Conservation (phyloP, 169 alveolate species). For the Theileria annulata region DNA sequence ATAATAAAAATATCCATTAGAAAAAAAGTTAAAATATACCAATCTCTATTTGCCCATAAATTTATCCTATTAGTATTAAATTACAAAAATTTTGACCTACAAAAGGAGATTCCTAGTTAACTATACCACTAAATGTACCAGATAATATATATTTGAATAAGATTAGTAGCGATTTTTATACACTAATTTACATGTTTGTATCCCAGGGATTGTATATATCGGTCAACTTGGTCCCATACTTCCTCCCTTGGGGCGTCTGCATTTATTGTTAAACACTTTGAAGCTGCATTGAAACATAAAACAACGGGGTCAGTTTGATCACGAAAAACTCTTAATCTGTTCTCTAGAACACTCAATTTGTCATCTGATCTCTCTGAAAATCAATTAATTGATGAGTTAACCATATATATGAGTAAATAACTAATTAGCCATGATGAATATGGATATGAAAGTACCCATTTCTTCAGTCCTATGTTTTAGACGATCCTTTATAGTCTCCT, state of each 20-base stretch:
- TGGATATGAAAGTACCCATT: constrained; percentile 46
- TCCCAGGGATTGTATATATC: constrained; percentile 31
- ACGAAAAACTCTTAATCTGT: constrained; percentile 89
- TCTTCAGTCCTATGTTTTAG: constrained; percentile 61
- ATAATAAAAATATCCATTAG: no score
- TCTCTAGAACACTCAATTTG: constrained; percentile 87
- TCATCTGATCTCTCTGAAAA: constrained; percentile 93
- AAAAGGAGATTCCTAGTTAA: neutral
- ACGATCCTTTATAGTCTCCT: constrained; percentile 62
- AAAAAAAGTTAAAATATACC: no score
- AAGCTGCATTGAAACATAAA: constrained; percentile 76
- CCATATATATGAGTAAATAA: neutral
- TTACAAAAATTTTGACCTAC: neutral
- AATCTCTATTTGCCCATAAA: no score
- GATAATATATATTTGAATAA: neutral
- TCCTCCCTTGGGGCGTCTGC: constrained; percentile 77
- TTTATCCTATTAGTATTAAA: no score
- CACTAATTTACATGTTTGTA: constrained; percentile 11
- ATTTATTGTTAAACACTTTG: constrained; percentile 78
- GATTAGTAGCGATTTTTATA: no score
- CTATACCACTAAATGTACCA: neutral
- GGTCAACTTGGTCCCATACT: constrained; percentile 71
- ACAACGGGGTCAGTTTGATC: constrained; percentile 91
- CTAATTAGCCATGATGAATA: neutral
- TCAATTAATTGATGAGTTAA: neutral